Base-by-base conservation (phyloP, 805 yeast genomes). In the Metschnikowia matae region DNA sequence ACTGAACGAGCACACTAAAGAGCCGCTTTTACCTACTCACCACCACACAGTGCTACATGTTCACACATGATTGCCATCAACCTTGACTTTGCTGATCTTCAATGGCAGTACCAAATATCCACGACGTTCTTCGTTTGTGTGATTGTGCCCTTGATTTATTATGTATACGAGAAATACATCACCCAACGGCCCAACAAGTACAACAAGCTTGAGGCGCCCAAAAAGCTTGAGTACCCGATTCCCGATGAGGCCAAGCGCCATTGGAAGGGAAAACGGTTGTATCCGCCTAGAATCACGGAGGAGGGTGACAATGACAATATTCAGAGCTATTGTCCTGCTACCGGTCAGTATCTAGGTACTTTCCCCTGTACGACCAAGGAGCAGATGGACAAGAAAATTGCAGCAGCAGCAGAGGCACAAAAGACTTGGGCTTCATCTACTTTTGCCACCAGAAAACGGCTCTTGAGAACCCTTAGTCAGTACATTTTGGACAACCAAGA, bases 261-360 rank as follows among this genome's bases (percentile, higher is more conserved):
- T 63, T 91, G 97, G 97, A 90, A 90, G 66, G 96, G 96, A 6
- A 85, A 82, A 59, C 73, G 96, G 47, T 73, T 89, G 33, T 79
- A 80, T 47, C 84, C 89, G 0, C 70, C 76, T 1, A 64, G 66
- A 49, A 78, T 85, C 3, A 70, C 71, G 43, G 80, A 81, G 50
- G 77, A 78, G 2, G 79, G 78, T 21, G 90, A 86, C 48, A 87
- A 92, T 2, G 75, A 71, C 18, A 74, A 68, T 55, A 87, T 92
- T 54, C 91, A 89, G 62, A 82, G 91, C 53, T 86, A 88, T 65
- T 92, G 99, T 69, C 99, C 99, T 3, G 97, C 98, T 0, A 94
- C 98, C 0, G 95, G 97, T 33, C 97, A 89, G 68, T 83, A 73
- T 54, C 73, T 92, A 56, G 98, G 96, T 1, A 75, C 83, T 20